These are phyloP conservation scores for Fusarium sp. DNA, from an alignment of 2,329 filamentous ascomycete genomes.

Conservation along the genomic window DNA sequence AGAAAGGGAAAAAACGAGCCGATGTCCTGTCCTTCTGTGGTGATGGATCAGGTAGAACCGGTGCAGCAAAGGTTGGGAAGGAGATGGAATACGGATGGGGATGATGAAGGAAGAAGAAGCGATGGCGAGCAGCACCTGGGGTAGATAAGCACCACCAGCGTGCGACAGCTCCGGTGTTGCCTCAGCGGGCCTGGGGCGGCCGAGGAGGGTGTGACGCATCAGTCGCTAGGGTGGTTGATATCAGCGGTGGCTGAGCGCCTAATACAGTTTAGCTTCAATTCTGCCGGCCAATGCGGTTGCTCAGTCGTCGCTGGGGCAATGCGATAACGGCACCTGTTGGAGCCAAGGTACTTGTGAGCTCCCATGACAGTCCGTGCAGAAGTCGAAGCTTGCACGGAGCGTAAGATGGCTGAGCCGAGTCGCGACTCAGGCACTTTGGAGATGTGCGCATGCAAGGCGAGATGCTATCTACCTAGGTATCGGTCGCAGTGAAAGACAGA, in stretches of 20 bases:
- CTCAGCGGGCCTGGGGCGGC: conserved; percentile 47
- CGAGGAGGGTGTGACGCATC: conserved; percentile 50
- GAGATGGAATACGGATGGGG: conserved; percentile 39
- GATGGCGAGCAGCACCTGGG: conserved; percentile 45
- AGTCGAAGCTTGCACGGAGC: conserved; percentile 10
- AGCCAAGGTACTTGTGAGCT: conserved; percentile 40
- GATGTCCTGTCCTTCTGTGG: conserved; percentile 38
- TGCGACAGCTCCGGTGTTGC: conserved; percentile 49
- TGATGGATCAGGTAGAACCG: conserved; percentile 40
- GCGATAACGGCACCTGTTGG: conserved; percentile 47
- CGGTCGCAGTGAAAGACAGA: background rate
- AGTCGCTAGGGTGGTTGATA: conserved; percentile 47
- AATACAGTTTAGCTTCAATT: conserved; percentile 32
- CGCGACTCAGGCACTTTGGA: conserved; percentile 26
- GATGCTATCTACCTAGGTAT: background rate
- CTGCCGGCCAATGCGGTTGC: conserved; percentile 41
- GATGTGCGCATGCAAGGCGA: background rate
- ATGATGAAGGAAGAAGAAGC: conserved; percentile 46
- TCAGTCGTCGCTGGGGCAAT: conserved; percentile 48
- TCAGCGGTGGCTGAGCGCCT: conserved; percentile 45
- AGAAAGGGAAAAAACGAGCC: conserved; percentile 45
- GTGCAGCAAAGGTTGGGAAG: conserved; percentile 44
- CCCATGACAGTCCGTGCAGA: conserved; percentile 42
- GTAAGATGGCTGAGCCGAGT: conserved; percentile 27
- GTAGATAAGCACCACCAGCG: conserved; percentile 47